phyloP scores from a whole-genome alignment of 1,284 basidiomycete genomes.

The Rhodotorula sp. region DNA sequence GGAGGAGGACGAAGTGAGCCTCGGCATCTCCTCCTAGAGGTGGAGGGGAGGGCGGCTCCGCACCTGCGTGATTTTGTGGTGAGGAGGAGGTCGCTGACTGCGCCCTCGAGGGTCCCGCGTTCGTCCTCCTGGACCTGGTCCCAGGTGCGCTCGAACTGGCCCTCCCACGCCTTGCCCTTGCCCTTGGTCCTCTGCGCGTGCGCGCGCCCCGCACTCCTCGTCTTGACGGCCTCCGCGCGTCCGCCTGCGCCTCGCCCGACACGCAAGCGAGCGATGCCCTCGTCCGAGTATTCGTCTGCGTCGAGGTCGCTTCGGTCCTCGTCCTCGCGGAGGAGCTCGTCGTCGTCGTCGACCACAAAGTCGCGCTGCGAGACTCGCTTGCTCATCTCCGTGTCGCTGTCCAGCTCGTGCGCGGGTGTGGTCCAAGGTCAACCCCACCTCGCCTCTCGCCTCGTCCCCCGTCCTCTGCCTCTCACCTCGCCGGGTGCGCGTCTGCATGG shows the following conservation, averaged over 20 bases:
- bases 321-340: constrained; percentile 21
- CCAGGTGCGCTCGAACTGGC: constrained; percentile 90
- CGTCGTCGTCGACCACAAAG: constrained; percentile 21
- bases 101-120: constrained; percentile 80
- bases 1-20: neutral
- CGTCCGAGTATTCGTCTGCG: constrained; percentile 13
- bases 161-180: constrained; percentile 83
- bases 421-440: neutral
- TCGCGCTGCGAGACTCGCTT: constrained; percentile 2
- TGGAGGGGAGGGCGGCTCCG: constrained; percentile 44
- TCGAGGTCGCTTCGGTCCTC: constrained; percentile 24
- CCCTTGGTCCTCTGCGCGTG: constrained; percentile 51
- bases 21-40: no score
- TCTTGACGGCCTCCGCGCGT: neutral
- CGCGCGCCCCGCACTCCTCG: neutral
- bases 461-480: neutral
- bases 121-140: constrained; percentile 97
- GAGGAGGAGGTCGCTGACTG: constrained; percentile 86
- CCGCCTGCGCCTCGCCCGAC: neutral
- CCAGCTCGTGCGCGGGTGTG: neutral
- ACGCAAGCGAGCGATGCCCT: neutral
- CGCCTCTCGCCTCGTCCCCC: neutral
- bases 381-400: neutral
- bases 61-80: constrained; percentile 79
- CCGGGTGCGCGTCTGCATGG: neutral